A percentile compares a stretch with the other conserved stretches of the same genome.
Conservation (phyloP, 2,329 filamentous ascomycete genomes). For the Cladosporium colombiae region DNA sequence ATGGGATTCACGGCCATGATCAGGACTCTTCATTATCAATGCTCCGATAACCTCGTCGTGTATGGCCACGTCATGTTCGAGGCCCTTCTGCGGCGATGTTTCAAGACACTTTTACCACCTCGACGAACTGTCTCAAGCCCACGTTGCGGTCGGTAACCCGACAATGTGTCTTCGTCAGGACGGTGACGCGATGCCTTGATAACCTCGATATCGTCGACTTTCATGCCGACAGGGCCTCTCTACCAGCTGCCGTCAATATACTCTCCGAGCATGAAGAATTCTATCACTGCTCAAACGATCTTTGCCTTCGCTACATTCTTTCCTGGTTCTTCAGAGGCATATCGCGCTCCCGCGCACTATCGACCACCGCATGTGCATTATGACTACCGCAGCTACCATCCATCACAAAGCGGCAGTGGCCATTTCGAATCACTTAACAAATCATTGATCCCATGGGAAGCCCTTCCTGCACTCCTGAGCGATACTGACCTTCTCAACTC, state of each 20-base stretch:
- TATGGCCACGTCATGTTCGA: background rate
- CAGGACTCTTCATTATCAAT: background rate
- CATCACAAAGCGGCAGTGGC: constrained; percentile 6
- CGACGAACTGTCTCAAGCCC: background rate
- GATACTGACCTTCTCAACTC: background rate
- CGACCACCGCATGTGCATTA: background rate
- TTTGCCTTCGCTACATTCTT: constrained; percentile 3
- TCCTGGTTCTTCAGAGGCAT: constrained; percentile 6
- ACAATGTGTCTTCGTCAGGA: background rate
- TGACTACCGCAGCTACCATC: constrained; percentile 14
- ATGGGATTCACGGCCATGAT: background rate
- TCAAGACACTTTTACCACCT: constrained; percentile 15
- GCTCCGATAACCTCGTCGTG: background rate
- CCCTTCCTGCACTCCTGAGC: background rate
- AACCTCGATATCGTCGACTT: background rate
- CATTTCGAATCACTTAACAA: constrained; percentile 1
- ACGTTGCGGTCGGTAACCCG: constrained; percentile 5
- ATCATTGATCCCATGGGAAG: constrained; percentile 9
- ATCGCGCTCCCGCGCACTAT: background rate
- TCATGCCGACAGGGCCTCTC: background rate
- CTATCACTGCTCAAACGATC: background rate
- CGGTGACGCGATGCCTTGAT: background rate
- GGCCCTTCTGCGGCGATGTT: background rate
- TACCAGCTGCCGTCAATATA: background rate
- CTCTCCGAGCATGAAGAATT: background rate